A percentile compares a stretch with the other conserved stretches of the same genome.
Conservation (phyloP, 441 rosid species). For the Hypseocharis bilobata region DNA sequence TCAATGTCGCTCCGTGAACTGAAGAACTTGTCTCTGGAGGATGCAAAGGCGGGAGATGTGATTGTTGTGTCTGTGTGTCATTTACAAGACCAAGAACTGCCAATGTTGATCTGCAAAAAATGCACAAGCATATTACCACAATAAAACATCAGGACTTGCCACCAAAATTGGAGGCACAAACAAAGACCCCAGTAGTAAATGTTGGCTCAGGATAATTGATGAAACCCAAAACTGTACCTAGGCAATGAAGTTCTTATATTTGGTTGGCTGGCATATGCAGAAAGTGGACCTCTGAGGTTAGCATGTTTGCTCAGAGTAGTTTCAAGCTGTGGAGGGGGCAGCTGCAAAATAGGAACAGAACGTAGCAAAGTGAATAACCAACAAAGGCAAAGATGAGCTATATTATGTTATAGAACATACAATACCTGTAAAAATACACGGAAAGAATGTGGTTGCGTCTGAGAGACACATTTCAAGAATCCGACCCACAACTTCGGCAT, state of each 20-base stretch:
- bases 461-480: constrained; percentile 87
- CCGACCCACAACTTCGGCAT: constrained; percentile 98
- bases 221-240: constrained; percentile 38
- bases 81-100: constrained; percentile 60
- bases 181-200: background rate
- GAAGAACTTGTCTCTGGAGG: constrained; percentile 51
- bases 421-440: constrained; percentile 37
- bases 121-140: constrained; percentile 5
- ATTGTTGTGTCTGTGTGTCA: constrained; percentile 36
- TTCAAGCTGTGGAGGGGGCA: constrained; percentile 81
- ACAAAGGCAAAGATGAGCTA: background rate
- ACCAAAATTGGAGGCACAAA: background rate
- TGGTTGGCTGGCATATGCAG: constrained; percentile 65
- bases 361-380: constrained; percentile 8
- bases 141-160: background rate
- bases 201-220: background rate
- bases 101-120: constrained; percentile 51
- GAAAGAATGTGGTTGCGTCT: constrained; percentile 89
- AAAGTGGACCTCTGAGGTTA: constrained; percentile 56
- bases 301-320: constrained; percentile 67
- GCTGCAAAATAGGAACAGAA: constrained; percentile 38
- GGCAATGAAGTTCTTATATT: constrained; percentile 54
- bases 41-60: constrained; percentile 36
- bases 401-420: background rate
- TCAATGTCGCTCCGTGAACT: constrained; percentile 41